Evolutionary conservation across 2,329 filamentous ascomycete genomes (phyloP), one percentile per base, ranked within the genome.

Genomic region (Capronia epimyces): DNA sequence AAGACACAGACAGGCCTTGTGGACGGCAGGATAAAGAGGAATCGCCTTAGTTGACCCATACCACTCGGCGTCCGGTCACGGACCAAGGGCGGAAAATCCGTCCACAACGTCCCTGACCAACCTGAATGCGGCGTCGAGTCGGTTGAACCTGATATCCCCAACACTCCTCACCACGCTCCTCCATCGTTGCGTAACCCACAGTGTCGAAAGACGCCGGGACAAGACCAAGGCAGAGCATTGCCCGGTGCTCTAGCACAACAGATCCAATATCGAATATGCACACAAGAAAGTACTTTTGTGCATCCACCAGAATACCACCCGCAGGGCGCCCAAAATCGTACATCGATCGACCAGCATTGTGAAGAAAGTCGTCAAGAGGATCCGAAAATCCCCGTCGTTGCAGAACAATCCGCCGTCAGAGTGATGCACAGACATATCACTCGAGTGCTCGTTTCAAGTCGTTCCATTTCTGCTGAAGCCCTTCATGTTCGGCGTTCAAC

Each of bases 401-500:
- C n/a, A 1, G 15, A 31, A 20, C 22, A 31, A 32, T 2, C 13
- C 12, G n/a, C n/a, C 15, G 2, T 18, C 2, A 37, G 8, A 9
- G 25, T 43, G 16, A 29, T 20, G 10, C 16, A 39, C 24, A 46
- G 18, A 41, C 2, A n/a, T 34, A 46, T 41, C 42, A 72, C 45
- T 72, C 76, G 45, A 81, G 71, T 37, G 77, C 76, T 62, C 75
- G 78, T 55, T 75, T 74, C 46, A 91, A 73, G 61, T 91, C 87
- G 44, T 79, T 81, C 86, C 86, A 90, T 71, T 86, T 89, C 61
- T 86, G 81, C 56, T 76, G 82, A 37, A 91, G 77, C 5, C 80
- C 78, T 67, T 91, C 87, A 62, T 90, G 81, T 53, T 75, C 68
- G 50, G 69, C 72, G 62, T 86, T 86, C 59, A 88, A 79, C 86